Base-by-base conservation (phyloP, 768 basidiomycete species). In the Asterophora parasitica region DNA sequence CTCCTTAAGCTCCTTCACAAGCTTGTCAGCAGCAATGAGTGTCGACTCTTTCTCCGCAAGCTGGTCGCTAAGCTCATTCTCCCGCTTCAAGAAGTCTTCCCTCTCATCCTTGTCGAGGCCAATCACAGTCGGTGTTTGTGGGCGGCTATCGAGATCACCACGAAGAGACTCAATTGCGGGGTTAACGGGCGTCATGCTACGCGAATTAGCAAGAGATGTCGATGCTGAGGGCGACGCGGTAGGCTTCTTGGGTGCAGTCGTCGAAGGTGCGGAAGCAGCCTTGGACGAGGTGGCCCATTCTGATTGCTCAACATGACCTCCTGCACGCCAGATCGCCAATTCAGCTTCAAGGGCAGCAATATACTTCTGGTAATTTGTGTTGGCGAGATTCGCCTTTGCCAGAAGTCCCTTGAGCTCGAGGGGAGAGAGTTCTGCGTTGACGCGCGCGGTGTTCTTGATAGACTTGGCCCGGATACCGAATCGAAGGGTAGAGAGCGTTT, bases 381-480 rank as follows among this genome's bases (percentile, higher is more conserved):
- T 89, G 27, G 92, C 85, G 27, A 88, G 73, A 55, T 94, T 85
- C 0, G 95, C 88, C 68, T 95, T 96, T 59, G 83, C 82, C 52
- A 99, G 75, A 30, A 96, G 74, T 9, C 81, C 83, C 65, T 98
- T 99, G 71, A 99, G 87, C 61, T 99, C 96, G 41, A 93, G 74
- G 2, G 96, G 95, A 2, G 95, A 91, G 43, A 99, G 79, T 66
- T 99, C 96, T 44, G 93, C 92, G 66, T 99, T 99, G 71, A 99
- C 91, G 38, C 96, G 88, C 51, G 96, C 96, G 51, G 89, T 91
- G 69, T 99, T 99, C 89, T 98, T 98, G 82, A 99, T 99, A n/a
- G 91, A 90, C 70, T 99, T 99, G n/a, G 96, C 95, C 55, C 96
- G 91, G 64, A 98, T 98, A 75, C 96, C 96, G 65, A 99, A 99